Evolutionary conservation across 768 basidiomycete species (phyloP), one percentile per base, ranked within the genome.

Genomic region (Phaeolepiota aurea): DNA sequence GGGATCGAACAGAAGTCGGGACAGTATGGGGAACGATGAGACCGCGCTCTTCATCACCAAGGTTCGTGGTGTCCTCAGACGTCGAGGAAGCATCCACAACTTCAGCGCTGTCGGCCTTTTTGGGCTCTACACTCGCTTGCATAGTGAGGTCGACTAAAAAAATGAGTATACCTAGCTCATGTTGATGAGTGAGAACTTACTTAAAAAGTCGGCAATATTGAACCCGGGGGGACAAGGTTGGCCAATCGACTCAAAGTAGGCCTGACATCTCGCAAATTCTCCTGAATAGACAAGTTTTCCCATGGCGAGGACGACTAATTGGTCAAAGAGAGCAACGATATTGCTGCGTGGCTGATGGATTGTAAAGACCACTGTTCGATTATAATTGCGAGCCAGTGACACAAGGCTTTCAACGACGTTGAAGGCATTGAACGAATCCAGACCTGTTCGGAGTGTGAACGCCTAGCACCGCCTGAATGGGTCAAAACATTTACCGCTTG

Each of bases 261-360:
- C 74, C 41, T 88, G 83, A 54, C 88, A 90, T 44, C 74, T 76
- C 0, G 64, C 56, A 21, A 82, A 76, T 47, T 81, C 82, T 10
- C 92, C 91, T 2, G 86, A 83, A 61, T 92, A 96, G 3, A 93
- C 81, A 5, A 84, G 61, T 52, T 80, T 85, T 2, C 96, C 96
- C 38, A 76, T 72, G 0, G 88, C 88, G 13, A 99, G 71, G 2
- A 98, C 67, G 2, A 98, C 60, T 20, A 99, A 71, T 46, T 93
- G 83, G 56, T 99, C 94, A 49, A 99, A 98, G 10, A 99, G 66
- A 0, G 90, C 82, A 11, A 98, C 93, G 50, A 99, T 98, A 61
- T 97, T 97, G 58, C 89, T 92, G 38, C 94, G 82, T 11, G 94
- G 96, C 58, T 98, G 96, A 53, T 99, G 96, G 42, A 99, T 98